Base-by-base conservation (phyloP, 208 protist genomes). In the Naegleria lovaniensis region DNA sequence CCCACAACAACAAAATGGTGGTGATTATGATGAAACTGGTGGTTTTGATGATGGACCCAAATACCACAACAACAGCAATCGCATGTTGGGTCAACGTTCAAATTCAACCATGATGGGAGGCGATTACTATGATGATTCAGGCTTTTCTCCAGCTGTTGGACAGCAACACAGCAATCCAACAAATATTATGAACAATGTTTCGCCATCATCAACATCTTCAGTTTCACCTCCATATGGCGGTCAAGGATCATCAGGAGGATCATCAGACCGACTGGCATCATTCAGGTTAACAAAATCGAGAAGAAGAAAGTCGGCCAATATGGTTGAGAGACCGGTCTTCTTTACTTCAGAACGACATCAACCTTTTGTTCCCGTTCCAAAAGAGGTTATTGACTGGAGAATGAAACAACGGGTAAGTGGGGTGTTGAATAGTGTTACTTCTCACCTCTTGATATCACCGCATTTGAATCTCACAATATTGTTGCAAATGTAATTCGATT, bases 311-410 rank as follows among this genome's bases (percentile, higher is more conserved):
- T 67, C 55, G 3, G 22, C 67, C n/a, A 29, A 79, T 13, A 25
- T 36, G 13, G 0, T 1, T 36, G 25, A 79, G 1, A 79, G n/a
- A 9, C 67, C 67, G 5, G 6, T 79, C 16, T 79, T 36, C n/a
- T 79, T 36, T 33, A 79, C 67, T 36, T 13, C 6, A 36, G 67
- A 79, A 36, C 19, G 67, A 79, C 67, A 79, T 79, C 67, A 79
- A 79, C 25, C 25, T 36, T 79, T 79, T 79, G n/a, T n/a, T 79
- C 29, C 29, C 9, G 29, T 79, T 36, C 67, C 67, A 36, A 79
- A 33, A 79, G 67, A 79, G 51, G 84, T 87, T 38, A 52, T 87
- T 9, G 84, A 87, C 22, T 87, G 84, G 84, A 48, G 84, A 55
- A 87, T 87, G 84, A 87, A 87, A 52, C 38, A 52, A 36, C 22